phyloP scores from a whole-genome alignment of 257 asterid genomes.

The Lavandula angustifolia region DNA sequence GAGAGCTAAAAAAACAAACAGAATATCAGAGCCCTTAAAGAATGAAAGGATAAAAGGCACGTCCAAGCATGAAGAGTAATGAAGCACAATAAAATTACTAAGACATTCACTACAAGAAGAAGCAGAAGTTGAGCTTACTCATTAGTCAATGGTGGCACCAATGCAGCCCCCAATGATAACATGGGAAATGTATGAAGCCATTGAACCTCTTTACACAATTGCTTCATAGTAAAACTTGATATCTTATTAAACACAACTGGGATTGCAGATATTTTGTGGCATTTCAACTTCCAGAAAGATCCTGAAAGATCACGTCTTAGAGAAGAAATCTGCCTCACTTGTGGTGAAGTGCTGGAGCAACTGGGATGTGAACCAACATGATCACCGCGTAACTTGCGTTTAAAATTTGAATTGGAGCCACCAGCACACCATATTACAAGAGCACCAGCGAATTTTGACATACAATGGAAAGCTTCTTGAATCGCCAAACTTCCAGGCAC shows the following conservation, averaged over 20 bases:
- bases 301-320: conserved; percentile 44
- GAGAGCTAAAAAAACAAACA: conserved; percentile 47
- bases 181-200: conserved; percentile 59
- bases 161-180: conserved; percentile 71
- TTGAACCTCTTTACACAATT: conserved; percentile 57
- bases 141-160: conserved; percentile 72
- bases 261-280: conserved; percentile 39
- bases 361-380: conserved; percentile 38
- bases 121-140: conserved; percentile 53
- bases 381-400: conserved; percentile 37
- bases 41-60: conserved; percentile 4
- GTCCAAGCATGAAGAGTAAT: background rate
- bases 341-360: conserved; percentile 37
- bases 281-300: conserved; percentile 45
- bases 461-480: conserved; percentile 67
- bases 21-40: conserved; percentile 17
- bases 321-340: conserved; percentile 47
- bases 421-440: conserved; percentile 65
- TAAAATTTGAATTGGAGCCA: conserved; percentile 53
- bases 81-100: conserved; percentile 21
- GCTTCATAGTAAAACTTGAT: conserved; percentile 62
- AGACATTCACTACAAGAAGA: background rate
- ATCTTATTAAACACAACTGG: conserved; percentile 51
- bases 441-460: conserved; percentile 75
- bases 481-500: conserved; percentile 67